phyloP scores from a whole-genome alignment of 495 filamentous ascomycete genomes.

The Podospora pseudocomata region DNA sequence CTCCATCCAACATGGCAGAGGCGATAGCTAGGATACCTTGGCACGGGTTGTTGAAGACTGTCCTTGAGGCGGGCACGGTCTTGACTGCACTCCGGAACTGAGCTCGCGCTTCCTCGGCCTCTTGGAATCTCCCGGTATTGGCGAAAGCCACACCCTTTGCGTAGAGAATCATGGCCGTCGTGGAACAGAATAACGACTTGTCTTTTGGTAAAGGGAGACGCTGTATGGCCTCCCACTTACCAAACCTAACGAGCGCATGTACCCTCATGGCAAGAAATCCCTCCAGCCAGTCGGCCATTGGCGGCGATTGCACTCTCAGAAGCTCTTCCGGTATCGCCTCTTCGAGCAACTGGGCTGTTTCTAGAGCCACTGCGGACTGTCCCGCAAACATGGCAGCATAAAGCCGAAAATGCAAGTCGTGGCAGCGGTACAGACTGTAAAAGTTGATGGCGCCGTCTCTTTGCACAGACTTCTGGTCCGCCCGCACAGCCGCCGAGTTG shows the following conservation, averaged over 20 bases:
- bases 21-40: constrained; percentile 57
- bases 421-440: constrained; percentile 64
- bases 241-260: constrained; percentile 64
- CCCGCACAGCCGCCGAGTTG: constrained; percentile 59
- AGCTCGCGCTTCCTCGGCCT: constrained; percentile 44
- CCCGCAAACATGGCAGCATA: constrained; percentile 71
- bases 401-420: constrained; percentile 64
- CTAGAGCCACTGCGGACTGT: constrained; percentile 52
- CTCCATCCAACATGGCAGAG: constrained; percentile 62
- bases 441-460: constrained; percentile 54
- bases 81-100: constrained; percentile 47
- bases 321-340: constrained; percentile 54
- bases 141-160: constrained; percentile 62
- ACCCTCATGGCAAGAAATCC: constrained; percentile 59
- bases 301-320: constrained; percentile 59
- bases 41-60: constrained; percentile 62
- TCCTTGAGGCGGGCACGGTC: constrained; percentile 51
- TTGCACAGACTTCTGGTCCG: constrained; percentile 58
- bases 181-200: constrained; percentile 55
- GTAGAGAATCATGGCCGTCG: constrained; percentile 62
- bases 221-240: constrained; percentile 58
- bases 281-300: constrained; percentile 72
- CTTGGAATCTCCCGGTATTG: constrained; percentile 44
- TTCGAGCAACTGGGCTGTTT: constrained; percentile 52
- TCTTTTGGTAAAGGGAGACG: constrained; percentile 49